These are phyloP conservation scores for Lactifluus echinatus DNA, from an alignment of 768 basidiomycete genomes.

Conservation along the genomic window DNA sequence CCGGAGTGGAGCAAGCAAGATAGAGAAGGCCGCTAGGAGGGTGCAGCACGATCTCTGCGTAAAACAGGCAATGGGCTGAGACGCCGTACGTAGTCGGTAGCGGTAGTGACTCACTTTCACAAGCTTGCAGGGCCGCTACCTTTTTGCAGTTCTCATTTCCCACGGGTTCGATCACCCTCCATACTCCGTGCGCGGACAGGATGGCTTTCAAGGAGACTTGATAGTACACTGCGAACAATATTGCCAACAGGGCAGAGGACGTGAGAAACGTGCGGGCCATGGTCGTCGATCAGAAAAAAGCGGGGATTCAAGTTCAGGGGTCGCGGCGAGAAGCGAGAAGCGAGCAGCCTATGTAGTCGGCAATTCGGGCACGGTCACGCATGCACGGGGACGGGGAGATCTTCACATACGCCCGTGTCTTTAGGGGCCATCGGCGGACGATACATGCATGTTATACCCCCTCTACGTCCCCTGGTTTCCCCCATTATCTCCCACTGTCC, in stretches of 20 bases:
- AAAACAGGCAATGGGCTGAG: background rate
- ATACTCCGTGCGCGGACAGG: constrained; percentile 35
- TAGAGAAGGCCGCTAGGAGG: constrained; percentile 48
- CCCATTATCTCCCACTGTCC: too few species aligned
- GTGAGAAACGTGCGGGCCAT: constrained; percentile 3
- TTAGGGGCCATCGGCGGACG: too few species aligned
- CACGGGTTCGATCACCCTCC: constrained; percentile 34
- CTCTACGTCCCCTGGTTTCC: too few species aligned
- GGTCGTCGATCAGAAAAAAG: background rate
- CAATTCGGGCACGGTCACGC: too few species aligned
- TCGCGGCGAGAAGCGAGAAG: too few species aligned
- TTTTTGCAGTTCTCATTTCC: constrained; percentile 42
- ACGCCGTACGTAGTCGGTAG: too few species aligned
- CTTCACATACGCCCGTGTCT: too few species aligned
- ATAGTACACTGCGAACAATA: constrained; percentile 38
- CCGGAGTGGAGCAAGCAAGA: constrained; percentile 51
- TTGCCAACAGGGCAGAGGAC: constrained; percentile 29
- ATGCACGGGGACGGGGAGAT: too few species aligned
- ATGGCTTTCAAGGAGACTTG: constrained; percentile 40
- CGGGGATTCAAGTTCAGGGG: too few species aligned
- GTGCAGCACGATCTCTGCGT: constrained; percentile 50
- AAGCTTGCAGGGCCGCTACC: constrained; percentile 50
- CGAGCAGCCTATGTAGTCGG: too few species aligned
- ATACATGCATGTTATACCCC: too few species aligned
- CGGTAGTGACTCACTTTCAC: constrained; percentile 48